Evolutionary conservation across 1,284 basidiomycete species (phyloP).

Genomic region (Porodaedalea pini): DNA sequence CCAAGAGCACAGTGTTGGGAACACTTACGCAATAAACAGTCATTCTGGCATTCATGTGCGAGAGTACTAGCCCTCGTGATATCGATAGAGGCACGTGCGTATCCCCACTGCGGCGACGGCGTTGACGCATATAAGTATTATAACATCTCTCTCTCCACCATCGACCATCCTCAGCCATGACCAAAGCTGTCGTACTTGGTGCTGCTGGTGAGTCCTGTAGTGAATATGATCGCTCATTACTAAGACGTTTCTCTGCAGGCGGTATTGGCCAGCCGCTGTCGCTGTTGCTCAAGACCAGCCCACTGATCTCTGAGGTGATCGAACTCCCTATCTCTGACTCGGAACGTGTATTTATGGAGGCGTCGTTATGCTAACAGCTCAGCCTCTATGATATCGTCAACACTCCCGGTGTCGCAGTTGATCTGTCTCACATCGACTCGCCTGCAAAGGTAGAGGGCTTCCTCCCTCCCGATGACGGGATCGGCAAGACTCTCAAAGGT

Average conservation of each 20-base stretch:
- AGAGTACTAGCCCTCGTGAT: too few species aligned
- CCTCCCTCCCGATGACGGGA: constrained; percentile 71
- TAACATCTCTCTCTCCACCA: constrained; percentile 7
- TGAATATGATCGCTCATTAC: constrained; percentile 4
- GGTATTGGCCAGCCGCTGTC: constrained; percentile 93
- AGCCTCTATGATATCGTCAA: constrained; percentile 95
- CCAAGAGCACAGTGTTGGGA: too few species aligned
- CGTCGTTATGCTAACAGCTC: constrained; percentile 44
- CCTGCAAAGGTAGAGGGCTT: constrained; percentile 78
- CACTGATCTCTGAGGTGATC: constrained; percentile 70
- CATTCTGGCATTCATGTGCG: too few species aligned
- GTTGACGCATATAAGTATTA: background rate
- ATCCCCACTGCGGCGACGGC: background rate
- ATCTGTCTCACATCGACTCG: constrained; percentile 87
- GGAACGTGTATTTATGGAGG: background rate
- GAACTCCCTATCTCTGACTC: background rate
- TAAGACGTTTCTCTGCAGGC: constrained; percentile 41
- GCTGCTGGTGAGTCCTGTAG: constrained; percentile 64
- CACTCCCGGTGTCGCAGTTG: constrained; percentile 93
- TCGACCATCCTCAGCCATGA: constrained; percentile 45
- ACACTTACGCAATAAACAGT: too few species aligned
- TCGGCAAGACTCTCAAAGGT: constrained; percentile 79
- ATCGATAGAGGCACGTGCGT: background rate
- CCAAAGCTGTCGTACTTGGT: constrained; percentile 91
- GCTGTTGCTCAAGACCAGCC: constrained; percentile 84